Conservation (phyloP, 1,284 basidiomycete species). For the Cryptococcus sp. region DNA sequence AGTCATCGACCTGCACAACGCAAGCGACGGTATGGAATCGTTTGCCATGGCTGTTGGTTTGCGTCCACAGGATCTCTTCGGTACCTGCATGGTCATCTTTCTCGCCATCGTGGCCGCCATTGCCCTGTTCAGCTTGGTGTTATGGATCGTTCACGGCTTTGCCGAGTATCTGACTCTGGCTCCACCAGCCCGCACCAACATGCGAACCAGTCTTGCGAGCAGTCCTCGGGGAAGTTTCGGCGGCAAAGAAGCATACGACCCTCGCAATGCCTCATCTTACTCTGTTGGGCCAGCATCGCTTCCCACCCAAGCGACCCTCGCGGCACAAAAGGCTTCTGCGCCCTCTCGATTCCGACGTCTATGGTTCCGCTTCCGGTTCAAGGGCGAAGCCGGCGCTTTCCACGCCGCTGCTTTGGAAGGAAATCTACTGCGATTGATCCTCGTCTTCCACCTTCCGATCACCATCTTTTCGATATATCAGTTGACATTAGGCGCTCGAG, state of each 20-base stretch:
- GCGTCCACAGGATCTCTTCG: constrained; percentile 78
- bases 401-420: constrained; percentile 60
- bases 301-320: constrained; percentile 24
- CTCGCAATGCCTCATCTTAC: constrained; percentile 13
- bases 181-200: constrained; percentile 9
- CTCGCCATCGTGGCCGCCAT: constrained; percentile 73
- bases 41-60: constrained; percentile 80
- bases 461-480: constrained; percentile 89
- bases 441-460: constrained; percentile 91
- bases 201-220: constrained; percentile 19
- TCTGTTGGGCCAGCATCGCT: constrained; percentile 16
- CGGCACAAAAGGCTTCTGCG: constrained; percentile 10
- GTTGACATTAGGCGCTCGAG: constrained; percentile 65
- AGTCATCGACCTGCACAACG: constrained; percentile 43
- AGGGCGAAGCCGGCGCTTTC: constrained; percentile 54
- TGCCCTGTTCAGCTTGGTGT: constrained; percentile 65
- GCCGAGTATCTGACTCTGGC: constrained; percentile 31
- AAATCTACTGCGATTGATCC: constrained; percentile 83
- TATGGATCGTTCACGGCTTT: constrained; percentile 69
- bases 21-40: constrained; percentile 65
- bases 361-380: constrained; percentile 50
- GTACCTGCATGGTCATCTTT: constrained; percentile 79
- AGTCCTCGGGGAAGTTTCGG: constrained; percentile 26
- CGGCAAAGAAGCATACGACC: constrained; percentile 31
- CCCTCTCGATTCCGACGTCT: constrained; percentile 34